These are phyloP conservation scores for Paramyrothecium roridum DNA, from an alignment of 2,329 filamentous ascomycete genomes.

Conservation along the genomic window DNA sequence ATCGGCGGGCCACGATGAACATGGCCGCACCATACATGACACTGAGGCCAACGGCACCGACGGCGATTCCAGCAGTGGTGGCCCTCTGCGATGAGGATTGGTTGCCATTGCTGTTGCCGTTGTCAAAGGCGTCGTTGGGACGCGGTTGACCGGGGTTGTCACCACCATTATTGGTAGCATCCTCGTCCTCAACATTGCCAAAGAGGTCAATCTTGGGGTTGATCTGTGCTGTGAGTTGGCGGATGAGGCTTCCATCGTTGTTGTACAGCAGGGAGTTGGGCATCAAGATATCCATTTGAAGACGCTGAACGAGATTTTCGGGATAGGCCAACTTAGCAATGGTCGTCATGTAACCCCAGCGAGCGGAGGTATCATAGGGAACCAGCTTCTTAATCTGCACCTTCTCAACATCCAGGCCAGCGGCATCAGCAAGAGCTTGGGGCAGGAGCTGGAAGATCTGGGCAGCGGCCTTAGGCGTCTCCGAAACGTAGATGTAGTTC, in stretches of 20 bases:
- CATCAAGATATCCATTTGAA: slow-evolving; percentile 67
- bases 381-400: slow-evolving; percentile 69
- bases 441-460: slow-evolving; percentile 85
- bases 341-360: slow-evolving; percentile 78
- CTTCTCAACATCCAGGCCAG: slow-evolving; percentile 51
- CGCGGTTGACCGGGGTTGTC: slow-evolving; percentile 33
- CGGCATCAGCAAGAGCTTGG: slow-evolving; percentile 62
- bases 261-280: slow-evolving; percentile 74
- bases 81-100: slow-evolving; percentile 58
- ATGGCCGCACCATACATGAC: slow-evolving; percentile 90
- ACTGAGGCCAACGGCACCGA: slow-evolving; percentile 74
- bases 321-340: slow-evolving; percentile 69
- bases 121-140: slow-evolving; percentile 37
- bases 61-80: slow-evolving; percentile 67
- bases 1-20: slow-evolving; percentile 87
- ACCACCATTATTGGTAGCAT: slow-evolving; percentile 23
- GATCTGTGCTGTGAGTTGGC: slow-evolving; percentile 74
- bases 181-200: slow-evolving; percentile 32
- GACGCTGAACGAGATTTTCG: slow-evolving; percentile 60
- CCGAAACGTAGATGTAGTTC: slow-evolving; percentile 81
- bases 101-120: slow-evolving; percentile 38
- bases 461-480: slow-evolving; percentile 66
- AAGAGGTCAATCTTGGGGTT: slow-evolving; percentile 66
- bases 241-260: slow-evolving; percentile 62
- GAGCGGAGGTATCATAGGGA: slow-evolving; percentile 69